phyloP scores from a whole-genome alignment of 495 filamentous ascomycete species.

The Margaritispora aquatica region DNA sequence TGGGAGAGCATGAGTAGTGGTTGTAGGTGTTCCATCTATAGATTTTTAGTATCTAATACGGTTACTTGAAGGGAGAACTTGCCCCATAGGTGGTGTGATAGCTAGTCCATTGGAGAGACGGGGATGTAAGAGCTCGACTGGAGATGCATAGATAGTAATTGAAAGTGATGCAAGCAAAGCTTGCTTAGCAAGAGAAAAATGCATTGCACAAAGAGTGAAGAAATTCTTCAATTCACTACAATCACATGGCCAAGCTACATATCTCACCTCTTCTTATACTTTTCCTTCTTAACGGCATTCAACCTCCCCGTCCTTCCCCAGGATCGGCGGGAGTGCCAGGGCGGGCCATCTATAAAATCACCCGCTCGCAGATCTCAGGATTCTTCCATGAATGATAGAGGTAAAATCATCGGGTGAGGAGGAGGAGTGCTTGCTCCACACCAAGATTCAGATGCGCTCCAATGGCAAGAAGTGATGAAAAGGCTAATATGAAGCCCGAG shows the following conservation, averaged over 20 bases:
- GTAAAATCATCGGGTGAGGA: neutral
- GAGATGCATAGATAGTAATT: neutral
- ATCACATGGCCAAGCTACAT: too few species aligned
- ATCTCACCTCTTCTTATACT: too few species aligned
- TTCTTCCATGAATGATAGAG: neutral
- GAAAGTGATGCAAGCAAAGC: neutral
- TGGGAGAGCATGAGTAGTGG: constrained; percentile 17
- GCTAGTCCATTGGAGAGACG: constrained; percentile 9
- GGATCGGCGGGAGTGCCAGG: neutral
- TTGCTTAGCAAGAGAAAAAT: neutral
- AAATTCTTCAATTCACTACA: too few species aligned
- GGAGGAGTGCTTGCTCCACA: neutral
- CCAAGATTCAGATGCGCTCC: neutral
- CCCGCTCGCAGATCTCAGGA: neutral
- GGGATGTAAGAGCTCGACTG: neutral
- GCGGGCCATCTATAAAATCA: neutral
- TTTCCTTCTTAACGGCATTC: too few species aligned
- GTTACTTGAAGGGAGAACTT: neutral
- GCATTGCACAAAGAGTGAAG: neutral
- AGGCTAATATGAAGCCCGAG: neutral
- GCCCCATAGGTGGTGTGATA: constrained; percentile 15
- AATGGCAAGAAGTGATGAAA: neutral
- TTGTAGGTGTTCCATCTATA: constrained; percentile 36
- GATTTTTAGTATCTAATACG: neutral
- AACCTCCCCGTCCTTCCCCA: neutral